Evolutionary conservation across 2,329 filamentous ascomycete genomes (phyloP).

Genomic region (Botrytis sinoallii): DNA sequence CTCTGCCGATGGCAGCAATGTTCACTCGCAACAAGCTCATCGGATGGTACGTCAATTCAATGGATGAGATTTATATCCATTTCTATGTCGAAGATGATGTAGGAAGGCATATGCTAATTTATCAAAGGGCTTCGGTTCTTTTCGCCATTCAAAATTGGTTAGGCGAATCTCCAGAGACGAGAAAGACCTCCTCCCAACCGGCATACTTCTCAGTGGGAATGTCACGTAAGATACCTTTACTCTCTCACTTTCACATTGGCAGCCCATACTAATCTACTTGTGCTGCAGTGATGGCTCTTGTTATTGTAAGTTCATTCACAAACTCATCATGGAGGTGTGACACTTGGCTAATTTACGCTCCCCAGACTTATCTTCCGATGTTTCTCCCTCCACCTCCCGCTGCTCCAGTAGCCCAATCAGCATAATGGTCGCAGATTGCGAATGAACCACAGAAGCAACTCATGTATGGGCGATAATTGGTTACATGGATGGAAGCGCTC

Average conservation of each 20-base stretch:
- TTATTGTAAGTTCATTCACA: conserved; percentile 42
- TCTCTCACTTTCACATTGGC: neutral
- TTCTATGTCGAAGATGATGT: neutral
- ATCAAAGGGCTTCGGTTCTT: conserved; percentile 64
- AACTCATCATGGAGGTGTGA: neutral
- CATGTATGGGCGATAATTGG: neutral
- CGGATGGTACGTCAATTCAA: conserved; percentile 51
- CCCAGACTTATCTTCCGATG: conserved; percentile 59
- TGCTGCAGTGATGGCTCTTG: conserved; percentile 35
- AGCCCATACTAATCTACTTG: conserved; percentile 1
- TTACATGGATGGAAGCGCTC: neutral
- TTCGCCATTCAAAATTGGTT: conserved; percentile 76
- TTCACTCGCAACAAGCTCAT: conserved; percentile 85
- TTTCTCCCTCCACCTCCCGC: conserved; percentile 57
- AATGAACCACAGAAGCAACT: neutral
- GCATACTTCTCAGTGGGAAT: conserved; percentile 74
- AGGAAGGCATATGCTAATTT: conserved; percentile 19
- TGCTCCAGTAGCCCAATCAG: conserved; percentile 45
- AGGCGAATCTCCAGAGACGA: conserved; percentile 66
- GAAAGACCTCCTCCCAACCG: conserved; percentile 65
- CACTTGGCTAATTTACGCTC: neutral
- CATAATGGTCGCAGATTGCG: conserved; percentile 10
- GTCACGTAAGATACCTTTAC: conserved; percentile 52
- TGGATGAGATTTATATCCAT: neutral
- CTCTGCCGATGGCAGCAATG: conserved; percentile 93